Evolutionary conservation across 2,329 filamentous ascomycete genomes (phyloP), one percentile per base, ranked within the genome.

Genomic region (Parafenestella ontariensis): DNA sequence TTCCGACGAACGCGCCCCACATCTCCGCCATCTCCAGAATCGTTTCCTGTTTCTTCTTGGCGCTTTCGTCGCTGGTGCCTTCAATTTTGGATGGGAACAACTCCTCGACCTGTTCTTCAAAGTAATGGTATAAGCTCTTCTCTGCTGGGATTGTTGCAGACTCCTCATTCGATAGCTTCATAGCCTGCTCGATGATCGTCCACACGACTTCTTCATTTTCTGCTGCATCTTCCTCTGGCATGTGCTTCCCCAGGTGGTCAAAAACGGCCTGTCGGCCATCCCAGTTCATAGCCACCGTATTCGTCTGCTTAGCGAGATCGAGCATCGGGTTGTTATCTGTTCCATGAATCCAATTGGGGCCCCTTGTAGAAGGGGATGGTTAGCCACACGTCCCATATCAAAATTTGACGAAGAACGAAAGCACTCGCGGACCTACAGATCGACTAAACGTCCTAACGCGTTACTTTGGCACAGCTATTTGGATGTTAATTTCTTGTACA

Each of bases 341-440:
- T 29, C 89, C 89, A 56, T 92, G 89, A 46, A 92, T 90, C 89
- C 89, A 92, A 65, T 92, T 92, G n/a, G 89, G 87, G 0, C 89
- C 89, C 28, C 84, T 87, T 46, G 3, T 4, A 34, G 10, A 17
- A 6, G 23, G n/a, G 20, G 18, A 17, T 29, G 10, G 24, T 42
- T 3, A 54, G 34, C 36, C 26, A 13, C 28, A 10, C 10, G 21
- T n/a, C 2, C 21, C 21, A 24, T 7, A n/a, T 40, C 20, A 21
- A 18, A 5, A 43, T 31, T 6, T 18, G 50, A 34, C 10, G 28
- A 29, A 20, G 36, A 34, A 18, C 49, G 42, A 24, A 37, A 9
- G 29, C 36, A 44, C 18, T 39, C 29, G 58, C 34, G 58, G 41
- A 75, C 82, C 63, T 78, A 86, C 83, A 87, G 72, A 71, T 88